Evolutionary conservation across 345 rosid species (phyloP).

Genomic region (Brassica juncea): DNA sequence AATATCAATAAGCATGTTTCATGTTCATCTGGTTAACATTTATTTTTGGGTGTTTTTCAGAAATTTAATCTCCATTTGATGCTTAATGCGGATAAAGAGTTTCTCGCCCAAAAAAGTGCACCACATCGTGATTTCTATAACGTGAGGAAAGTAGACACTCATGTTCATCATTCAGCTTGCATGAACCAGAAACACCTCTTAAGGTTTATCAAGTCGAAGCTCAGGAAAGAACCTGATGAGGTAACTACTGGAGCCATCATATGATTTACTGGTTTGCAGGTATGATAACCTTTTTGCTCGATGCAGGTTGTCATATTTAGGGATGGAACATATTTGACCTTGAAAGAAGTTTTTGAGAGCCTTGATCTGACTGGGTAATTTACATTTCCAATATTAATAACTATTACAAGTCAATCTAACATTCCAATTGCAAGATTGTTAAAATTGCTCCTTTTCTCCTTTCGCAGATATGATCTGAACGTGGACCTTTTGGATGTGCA

Average conservation of each 20-base stretch:
- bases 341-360: slow-evolving; percentile 97
- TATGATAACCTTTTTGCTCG: slow-evolving; percentile 14
- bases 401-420: too few species aligned
- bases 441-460: neutral
- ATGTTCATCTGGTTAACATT: slow-evolving; percentile 24
- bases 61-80: slow-evolving; percentile 98
- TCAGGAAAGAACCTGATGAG: slow-evolving; percentile 98
- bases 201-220: slow-evolving; percentile 96
- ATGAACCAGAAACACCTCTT: slow-evolving; percentile 99
- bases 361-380: slow-evolving; percentile 88
- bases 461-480: slow-evolving; percentile 83
- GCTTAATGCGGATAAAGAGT: slow-evolving; percentile 97
- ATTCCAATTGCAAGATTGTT: too few species aligned
- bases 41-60: slow-evolving; percentile 47
- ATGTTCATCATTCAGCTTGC: slow-evolving; percentile 98
- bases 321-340: slow-evolving; percentile 95
- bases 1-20: slow-evolving; percentile 11
- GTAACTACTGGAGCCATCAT: slow-evolving; percentile 41
- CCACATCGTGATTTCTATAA: slow-evolving; percentile 99
- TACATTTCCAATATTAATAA: neutral
- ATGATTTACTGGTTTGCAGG: neutral
- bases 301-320: slow-evolving; percentile 96
- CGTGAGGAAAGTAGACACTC: slow-evolving; percentile 98
- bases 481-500: slow-evolving; percentile 99
- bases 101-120: slow-evolving; percentile 98